phyloP scores from a whole-genome alignment of 192 early-diverging fungal species.

The Coemansia sp. region DNA sequence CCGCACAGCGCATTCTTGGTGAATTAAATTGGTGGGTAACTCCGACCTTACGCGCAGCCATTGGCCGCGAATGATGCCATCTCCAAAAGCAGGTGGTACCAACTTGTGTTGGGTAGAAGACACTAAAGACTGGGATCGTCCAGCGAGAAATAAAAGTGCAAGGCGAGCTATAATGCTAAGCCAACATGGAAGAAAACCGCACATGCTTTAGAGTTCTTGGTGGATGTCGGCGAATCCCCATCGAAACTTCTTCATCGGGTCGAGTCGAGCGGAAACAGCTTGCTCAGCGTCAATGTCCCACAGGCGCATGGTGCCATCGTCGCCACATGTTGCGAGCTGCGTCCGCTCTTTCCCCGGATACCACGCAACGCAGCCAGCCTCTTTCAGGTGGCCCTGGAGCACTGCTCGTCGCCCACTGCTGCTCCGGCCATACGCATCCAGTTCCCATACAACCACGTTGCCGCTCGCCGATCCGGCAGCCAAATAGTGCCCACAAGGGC shows the following conservation, averaged over 20 bases:
- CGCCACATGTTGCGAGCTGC: conserved; percentile 71
- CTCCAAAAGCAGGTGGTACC: too few relatives aligned
- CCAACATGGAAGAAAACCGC: too few relatives aligned
- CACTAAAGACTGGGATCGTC: too few relatives aligned
- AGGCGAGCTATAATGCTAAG: too few relatives aligned
- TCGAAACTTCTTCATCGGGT: conserved; percentile 19
- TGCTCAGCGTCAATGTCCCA: conserved; percentile 55
- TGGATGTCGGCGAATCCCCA: conserved; percentile 33
- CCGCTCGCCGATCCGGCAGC: conserved; percentile 66
- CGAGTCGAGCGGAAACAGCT: conserved; percentile 12
- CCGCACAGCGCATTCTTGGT: too few relatives aligned
- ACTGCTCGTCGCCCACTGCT: conserved; percentile 25
- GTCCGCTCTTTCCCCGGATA: conserved; percentile 35
- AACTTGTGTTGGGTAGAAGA: too few relatives aligned
- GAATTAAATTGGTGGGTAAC: too few relatives aligned
- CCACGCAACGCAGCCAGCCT: conserved; percentile 77
- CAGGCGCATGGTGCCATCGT: conserved; percentile 68
- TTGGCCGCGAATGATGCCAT: neutral
- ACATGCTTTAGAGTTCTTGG: neutral
- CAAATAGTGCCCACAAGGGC: conserved; percentile 69
- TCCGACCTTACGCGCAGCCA: neutral
- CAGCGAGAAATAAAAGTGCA: too few relatives aligned
- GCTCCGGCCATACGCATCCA: conserved; percentile 46
- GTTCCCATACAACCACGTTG: conserved; percentile 66
- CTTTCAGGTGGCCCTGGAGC: conserved; percentile 62